Conservation (phyloP, 2,329 filamentous ascomycete genomes). For the Cryphonectria naterciae region DNA sequence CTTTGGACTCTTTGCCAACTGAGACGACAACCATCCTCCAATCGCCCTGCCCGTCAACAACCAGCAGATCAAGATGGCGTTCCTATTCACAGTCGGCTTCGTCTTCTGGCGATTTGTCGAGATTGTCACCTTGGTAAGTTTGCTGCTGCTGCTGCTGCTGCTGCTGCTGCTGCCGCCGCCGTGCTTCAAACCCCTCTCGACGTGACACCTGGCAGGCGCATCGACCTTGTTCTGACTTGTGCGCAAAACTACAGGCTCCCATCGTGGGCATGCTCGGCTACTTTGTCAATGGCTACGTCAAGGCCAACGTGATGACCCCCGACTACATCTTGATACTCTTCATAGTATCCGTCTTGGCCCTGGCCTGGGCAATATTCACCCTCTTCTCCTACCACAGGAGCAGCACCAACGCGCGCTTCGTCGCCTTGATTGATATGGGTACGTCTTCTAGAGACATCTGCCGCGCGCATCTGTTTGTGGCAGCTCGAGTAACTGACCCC, state of each 20-base stretch:
- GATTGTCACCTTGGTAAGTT: conserved; percentile 64
- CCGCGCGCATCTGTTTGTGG: neutral
- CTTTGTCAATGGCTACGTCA: conserved; percentile 65
- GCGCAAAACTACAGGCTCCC: conserved; percentile 54
- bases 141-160: too few relatives aligned
- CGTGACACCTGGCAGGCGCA: too few relatives aligned
- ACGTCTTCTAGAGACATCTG: neutral
- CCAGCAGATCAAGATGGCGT: conserved; percentile 48
- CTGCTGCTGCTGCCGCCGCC: neutral
- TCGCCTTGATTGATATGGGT: conserved; percentile 61
- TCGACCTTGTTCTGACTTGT: conserved; percentile 10
- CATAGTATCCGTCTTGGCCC: conserved; percentile 66
- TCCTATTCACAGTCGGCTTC: conserved; percentile 65
- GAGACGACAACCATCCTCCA: neutral
- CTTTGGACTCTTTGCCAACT: neutral
- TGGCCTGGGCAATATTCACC: conserved; percentile 67
- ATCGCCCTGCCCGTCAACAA: neutral
- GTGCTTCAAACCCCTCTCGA: neutral
- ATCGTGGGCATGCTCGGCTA: conserved; percentile 69
- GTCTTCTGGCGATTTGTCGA: conserved; percentile 64
- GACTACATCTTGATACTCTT: conserved; percentile 68
- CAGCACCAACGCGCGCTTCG: conserved; percentile 62
- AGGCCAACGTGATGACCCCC: conserved; percentile 61
- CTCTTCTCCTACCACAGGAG: conserved; percentile 70
- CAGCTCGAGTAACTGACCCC: neutral